Base-by-base conservation (phyloP, 176 grass and related monocot genomes). In the bread wheat (Triticum aestivum) region DNA sequence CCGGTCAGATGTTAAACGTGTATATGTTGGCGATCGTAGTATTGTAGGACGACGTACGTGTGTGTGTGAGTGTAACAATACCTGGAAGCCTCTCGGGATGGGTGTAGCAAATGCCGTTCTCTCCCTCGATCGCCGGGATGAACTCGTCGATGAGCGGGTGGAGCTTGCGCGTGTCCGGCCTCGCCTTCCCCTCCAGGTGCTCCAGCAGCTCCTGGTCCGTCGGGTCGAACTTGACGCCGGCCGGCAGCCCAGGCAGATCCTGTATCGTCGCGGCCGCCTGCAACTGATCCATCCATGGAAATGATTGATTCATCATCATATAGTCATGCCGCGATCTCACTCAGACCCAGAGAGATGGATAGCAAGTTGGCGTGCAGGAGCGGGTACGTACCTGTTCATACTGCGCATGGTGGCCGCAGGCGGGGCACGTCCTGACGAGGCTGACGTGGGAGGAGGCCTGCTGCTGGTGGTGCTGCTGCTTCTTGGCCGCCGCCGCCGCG, bases 31-130 rank as follows among this genome's bases (percentile, higher is more conserved):
- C 3, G 42, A 51, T 75, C 23, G 9, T 39, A 13, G 18, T 41
- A 49, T 14, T 49, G 47, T 49, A 49, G 47, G 47, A 49, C 4
- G 47, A 49, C 47, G 47, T 49, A 49, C 47, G 47, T 49, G 17
- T 77, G 49, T 77, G 49, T 5, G 14, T 47, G 33, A 21, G 6
- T 21, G 35, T 71, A 15, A 23, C 24, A 39, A 11, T 95, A 94
- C 97, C 92, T 47, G 97, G 97, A 63, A 99, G 92, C 84, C 91
- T 94, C 97, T 97, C 94, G 9, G 97, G 97, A 65, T 99, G 97
- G 34, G 97, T 99, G 87, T 96, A 99, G 87, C 97, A 99, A 83
- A 99, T 99, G 69, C 97, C 97, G 77, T 99, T 92, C 89, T 99
- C 97, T 35, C 97, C 97, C 66, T 99, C 92, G 23, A 99, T 99